A percentile compares a stretch with the other conserved stretches of the same genome.
phyloP scores from a whole-genome alignment of 805 yeast species.

The Sugiyamaella smithiae region DNA sequence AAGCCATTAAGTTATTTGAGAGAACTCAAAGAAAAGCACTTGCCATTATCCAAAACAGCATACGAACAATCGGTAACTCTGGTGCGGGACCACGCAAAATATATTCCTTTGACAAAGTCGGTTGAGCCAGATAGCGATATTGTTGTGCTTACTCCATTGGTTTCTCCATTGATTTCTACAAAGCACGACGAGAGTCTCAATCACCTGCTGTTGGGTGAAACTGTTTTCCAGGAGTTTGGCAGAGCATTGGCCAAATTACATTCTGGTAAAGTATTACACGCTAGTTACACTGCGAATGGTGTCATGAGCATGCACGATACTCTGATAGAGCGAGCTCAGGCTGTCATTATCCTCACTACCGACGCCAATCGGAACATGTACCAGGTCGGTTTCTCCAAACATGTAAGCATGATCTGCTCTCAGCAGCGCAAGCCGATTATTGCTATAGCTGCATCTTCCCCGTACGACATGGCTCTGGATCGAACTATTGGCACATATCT shows the following conservation, averaged over 20 bases:
- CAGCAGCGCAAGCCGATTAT: slow-evolving; percentile 50
- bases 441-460: slow-evolving; percentile 59
- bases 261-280: slow-evolving; percentile 51
- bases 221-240: slow-evolving; percentile 45
- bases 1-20: slow-evolving; percentile 30
- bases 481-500: slow-evolving; percentile 53
- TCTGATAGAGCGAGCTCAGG: slow-evolving; percentile 49
- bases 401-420: slow-evolving; percentile 53
- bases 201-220: slow-evolving; percentile 46
- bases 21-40: slow-evolving; percentile 42
- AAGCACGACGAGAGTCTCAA: slow-evolving; percentile 38
- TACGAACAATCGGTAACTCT: slow-evolving; percentile 53
- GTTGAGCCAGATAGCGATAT: slow-evolving; percentile 35
- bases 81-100: slow-evolving; percentile 48
- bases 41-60: slow-evolving; percentile 42
- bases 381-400: slow-evolving; percentile 59
- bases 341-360: slow-evolving; percentile 45
- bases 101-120: slow-evolving; percentile 45
- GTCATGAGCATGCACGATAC: slow-evolving; percentile 54
- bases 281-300: slow-evolving; percentile 53
- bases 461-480: slow-evolving; percentile 58
- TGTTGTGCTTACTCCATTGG: slow-evolving; percentile 36
- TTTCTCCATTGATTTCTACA: slow-evolving; percentile 40
- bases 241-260: slow-evolving; percentile 41
- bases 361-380: slow-evolving; percentile 60